Evolutionary conservation across 106 monocot species (phyloP).

Genomic region (Xerophyta viscosa): DNA sequence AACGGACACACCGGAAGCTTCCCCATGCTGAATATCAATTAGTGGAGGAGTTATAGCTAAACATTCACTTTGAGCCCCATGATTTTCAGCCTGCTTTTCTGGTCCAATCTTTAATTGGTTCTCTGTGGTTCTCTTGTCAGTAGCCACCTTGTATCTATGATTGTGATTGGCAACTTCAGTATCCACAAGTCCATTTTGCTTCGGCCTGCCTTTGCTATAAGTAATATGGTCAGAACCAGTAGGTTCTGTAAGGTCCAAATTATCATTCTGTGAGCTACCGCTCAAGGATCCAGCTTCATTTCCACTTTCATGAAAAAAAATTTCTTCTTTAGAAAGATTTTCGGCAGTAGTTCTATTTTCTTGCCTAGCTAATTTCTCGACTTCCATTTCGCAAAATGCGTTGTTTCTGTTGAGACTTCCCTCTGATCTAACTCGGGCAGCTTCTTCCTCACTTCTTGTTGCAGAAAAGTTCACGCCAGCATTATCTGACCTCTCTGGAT

Average conservation of each 20-base stretch:
- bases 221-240: too few relatives aligned
- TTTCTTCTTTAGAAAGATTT: not conserved
- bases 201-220: too few relatives aligned
- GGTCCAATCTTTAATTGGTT: constrained; percentile 6
- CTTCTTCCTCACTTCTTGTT: constrained; percentile 5
- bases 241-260: not conserved
- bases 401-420: not conserved
- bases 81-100: constrained; percentile 10
- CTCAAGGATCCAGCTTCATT: not conserved
- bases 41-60: not conserved
- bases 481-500: not conserved
- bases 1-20: constrained; percentile 7
- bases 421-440: not conserved
- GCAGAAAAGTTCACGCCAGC: not conserved
- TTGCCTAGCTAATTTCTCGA: not conserved
- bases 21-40: too few relatives aligned
- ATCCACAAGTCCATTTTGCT: not conserved
- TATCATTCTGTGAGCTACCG: not conserved
- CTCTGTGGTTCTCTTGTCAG: constrained; percentile 6
- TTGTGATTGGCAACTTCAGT: too few relatives aligned
- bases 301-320: not conserved
- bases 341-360: constrained; percentile 2
- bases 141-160: too few relatives aligned
- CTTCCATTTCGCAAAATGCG: not conserved
- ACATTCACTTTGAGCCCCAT: constrained; percentile 5